Conservation (phyloP, 2,329 filamentous ascomycete genomes). For the Phaeoacremonium minimum region DNA sequence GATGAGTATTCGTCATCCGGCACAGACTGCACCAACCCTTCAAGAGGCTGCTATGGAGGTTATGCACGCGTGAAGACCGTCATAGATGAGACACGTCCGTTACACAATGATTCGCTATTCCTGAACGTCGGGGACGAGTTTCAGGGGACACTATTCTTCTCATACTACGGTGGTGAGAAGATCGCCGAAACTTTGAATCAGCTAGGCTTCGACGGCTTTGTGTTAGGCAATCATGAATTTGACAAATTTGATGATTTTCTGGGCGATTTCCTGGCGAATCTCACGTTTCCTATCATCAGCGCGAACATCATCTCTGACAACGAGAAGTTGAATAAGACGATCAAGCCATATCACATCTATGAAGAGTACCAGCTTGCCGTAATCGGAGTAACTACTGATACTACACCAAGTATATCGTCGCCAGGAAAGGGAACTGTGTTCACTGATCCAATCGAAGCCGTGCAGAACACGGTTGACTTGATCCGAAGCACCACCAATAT, state of each 20-base stretch:
- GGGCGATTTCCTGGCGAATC: constrained; percentile 56
- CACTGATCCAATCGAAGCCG: constrained; percentile 49
- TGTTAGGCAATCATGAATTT: constrained; percentile 64
- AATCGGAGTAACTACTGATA: constrained; percentile 60
- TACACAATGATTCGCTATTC: constrained; percentile 57
- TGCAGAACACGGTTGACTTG: constrained; percentile 58
- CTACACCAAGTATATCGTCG: no score
- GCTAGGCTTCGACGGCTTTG: constrained; percentile 65
- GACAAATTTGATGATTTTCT: constrained; percentile 61
- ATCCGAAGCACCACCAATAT: constrained; percentile 59
- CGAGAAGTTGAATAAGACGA: constrained; percentile 53
- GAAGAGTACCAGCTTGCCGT: constrained; percentile 56
- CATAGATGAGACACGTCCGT: constrained; percentile 50
- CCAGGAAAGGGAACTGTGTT: constrained; percentile 55
- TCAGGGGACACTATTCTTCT: constrained; percentile 64
- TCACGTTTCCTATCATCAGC: constrained; percentile 61
- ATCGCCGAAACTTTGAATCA: constrained; percentile 63
- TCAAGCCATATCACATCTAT: constrained; percentile 64
- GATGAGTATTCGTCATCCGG: constrained; percentile 59
- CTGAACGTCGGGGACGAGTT: constrained; percentile 68
- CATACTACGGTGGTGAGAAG: constrained; percentile 63
- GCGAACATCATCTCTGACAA: constrained; percentile 61
- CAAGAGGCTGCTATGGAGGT: constrained; percentile 58
- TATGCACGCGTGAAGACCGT: constrained; percentile 61
- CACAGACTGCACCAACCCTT: constrained; percentile 54